Evolutionary conservation across 2,329 filamentous ascomycete species (phyloP).

Genomic region (Corinectria fuckeliana): DNA sequence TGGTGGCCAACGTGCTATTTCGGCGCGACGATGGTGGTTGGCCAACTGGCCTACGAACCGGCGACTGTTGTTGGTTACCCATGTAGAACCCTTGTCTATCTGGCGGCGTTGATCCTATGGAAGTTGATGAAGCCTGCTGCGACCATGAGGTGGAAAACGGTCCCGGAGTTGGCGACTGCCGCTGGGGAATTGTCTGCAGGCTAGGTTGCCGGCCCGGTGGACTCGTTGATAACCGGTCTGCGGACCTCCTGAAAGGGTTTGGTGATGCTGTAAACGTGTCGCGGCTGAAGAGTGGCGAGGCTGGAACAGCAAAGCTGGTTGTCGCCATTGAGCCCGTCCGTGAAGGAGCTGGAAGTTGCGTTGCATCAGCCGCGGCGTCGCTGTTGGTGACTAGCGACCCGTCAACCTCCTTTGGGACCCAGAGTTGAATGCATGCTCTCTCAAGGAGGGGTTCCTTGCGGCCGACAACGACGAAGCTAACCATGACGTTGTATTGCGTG

Average conservation of each 20-base stretch:
- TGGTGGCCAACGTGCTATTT: slow-evolving; percentile 17
- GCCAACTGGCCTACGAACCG: slow-evolving; percentile 26
- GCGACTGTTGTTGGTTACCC: slow-evolving; percentile 17
- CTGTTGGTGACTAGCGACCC: slow-evolving; percentile 39
- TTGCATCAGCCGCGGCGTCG: slow-evolving; percentile 26
- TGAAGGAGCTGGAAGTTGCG: slow-evolving; percentile 6
- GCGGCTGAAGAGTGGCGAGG: not conserved
- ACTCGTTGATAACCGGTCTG: slow-evolving; percentile 9
- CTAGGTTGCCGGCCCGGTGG: slow-evolving; percentile 20
- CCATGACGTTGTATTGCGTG: slow-evolving; percentile 36
- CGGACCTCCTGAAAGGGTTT: not conserved
- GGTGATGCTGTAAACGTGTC: slow-evolving; percentile 7
- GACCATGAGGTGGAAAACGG: slow-evolving; percentile 27
- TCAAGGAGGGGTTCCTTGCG: slow-evolving; percentile 34
- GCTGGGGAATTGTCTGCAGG: slow-evolving; percentile 30
- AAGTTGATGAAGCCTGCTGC: slow-evolving; percentile 24
- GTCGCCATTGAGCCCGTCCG: slow-evolving; percentile 29
- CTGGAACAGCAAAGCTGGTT: not conserved
- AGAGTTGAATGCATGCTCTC: slow-evolving; percentile 41
- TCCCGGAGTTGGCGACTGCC: slow-evolving; percentile 17
- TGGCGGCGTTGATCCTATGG: slow-evolving; percentile 21
- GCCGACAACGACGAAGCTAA: slow-evolving; percentile 40
- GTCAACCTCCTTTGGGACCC: slow-evolving; percentile 39
- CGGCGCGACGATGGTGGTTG: slow-evolving; percentile 26
- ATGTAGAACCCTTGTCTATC: slow-evolving; percentile 19